phyloP scores from a whole-genome alignment of 1,139 yeast species.

The Geotrichum aggregatum region DNA sequence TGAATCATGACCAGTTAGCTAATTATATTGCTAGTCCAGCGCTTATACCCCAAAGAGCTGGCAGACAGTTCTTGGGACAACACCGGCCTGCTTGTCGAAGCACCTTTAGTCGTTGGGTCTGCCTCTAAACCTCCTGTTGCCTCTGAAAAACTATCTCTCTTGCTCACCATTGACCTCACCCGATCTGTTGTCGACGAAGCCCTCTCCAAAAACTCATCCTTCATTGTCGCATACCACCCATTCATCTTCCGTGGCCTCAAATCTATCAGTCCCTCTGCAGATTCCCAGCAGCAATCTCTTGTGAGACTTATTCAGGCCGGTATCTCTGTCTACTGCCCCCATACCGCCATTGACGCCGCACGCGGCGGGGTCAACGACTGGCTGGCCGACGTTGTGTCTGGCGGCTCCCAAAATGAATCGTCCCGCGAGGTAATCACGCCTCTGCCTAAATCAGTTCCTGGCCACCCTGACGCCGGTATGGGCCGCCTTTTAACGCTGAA shows the following conservation, averaged over 20 bases:
- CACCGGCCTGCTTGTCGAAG: slow-evolving; percentile 79
- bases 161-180: slow-evolving; percentile 82
- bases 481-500: slow-evolving; percentile 65
- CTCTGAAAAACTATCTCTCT: slow-evolving; percentile 43
- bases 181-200: slow-evolving; percentile 85
- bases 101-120: slow-evolving; percentile 38
- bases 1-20: background rate
- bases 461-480: slow-evolving; percentile 64
- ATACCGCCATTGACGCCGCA: slow-evolving; percentile 94
- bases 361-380: slow-evolving; percentile 90
- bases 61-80: slow-evolving; percentile 94
- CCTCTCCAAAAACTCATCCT: slow-evolving; percentile 43
- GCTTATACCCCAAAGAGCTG: slow-evolving; percentile 62
- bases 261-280: slow-evolving; percentile 52
- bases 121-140: slow-evolving; percentile 15
- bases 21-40: slow-evolving; percentile 46
- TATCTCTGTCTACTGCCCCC: slow-evolving; percentile 89
- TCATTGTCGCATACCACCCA: slow-evolving; percentile 86
- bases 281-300: slow-evolving; percentile 79
- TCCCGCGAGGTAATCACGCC: slow-evolving; percentile 25
- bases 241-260: slow-evolving; percentile 88
- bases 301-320: slow-evolving; percentile 67
- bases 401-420: slow-evolving; percentile 30
- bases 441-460: slow-evolving; percentile 25
- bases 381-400: slow-evolving; percentile 61